These are phyloP conservation scores for Rhynchosporium secalis DNA, from an alignment of 2,329 filamentous ascomycete species.

Conservation along the genomic window DNA sequence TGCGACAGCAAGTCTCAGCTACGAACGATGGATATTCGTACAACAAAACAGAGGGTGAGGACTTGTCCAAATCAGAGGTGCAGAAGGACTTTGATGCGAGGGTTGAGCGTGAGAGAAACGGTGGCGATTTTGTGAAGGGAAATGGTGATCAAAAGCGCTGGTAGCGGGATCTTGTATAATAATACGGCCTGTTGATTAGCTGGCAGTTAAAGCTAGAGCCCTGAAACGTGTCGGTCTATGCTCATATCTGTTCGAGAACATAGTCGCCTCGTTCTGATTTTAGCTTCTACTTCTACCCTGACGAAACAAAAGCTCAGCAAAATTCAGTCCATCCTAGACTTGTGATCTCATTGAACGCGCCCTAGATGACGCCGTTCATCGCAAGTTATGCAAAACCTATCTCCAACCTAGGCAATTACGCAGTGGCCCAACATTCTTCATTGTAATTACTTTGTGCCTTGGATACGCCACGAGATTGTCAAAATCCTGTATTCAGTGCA, in stretches of 20 bases:
- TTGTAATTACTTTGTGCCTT: too few relatives aligned
- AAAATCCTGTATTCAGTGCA: too few relatives aligned
- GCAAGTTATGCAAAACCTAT: background rate
- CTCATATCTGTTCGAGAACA: background rate
- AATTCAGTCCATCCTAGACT: background rate
- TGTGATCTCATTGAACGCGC: background rate
- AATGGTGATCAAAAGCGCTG: slow-evolving; percentile 32
- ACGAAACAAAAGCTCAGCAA: background rate
- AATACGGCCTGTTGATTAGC: background rate
- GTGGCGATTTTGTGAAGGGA: slow-evolving; percentile 34
- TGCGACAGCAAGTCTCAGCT: slow-evolving; percentile 19
- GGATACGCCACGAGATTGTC: too few relatives aligned
- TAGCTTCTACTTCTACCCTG: background rate
- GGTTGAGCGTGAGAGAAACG: slow-evolving; percentile 38
- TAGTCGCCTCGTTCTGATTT: background rate
- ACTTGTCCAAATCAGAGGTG: slow-evolving; percentile 31
- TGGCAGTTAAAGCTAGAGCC: background rate
- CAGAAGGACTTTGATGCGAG: slow-evolving; percentile 40
- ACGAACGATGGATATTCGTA: slow-evolving; percentile 32
- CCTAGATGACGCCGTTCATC: background rate
- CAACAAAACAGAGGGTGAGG: slow-evolving; percentile 31
- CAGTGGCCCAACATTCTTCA: too few relatives aligned
- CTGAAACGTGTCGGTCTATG: background rate
- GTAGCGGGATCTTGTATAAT: slow-evolving; percentile 20
- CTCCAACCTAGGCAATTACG: background rate